Evolutionary conservation across 495 filamentous ascomycete genomes (phyloP).

Genomic region (Hyaloscypha variabilis): DNA sequence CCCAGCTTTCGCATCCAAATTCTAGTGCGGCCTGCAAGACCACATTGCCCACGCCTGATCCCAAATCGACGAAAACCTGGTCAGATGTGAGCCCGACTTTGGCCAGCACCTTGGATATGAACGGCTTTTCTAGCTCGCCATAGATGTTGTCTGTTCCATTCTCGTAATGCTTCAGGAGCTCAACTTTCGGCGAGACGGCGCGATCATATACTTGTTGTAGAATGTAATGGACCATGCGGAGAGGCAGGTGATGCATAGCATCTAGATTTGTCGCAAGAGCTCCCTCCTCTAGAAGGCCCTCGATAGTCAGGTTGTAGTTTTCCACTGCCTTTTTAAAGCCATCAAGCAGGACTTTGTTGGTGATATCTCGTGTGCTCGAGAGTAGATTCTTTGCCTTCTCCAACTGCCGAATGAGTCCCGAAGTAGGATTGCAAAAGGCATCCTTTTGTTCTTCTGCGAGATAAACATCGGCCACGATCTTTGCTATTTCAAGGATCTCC

Average conservation of each 20-base stretch:
- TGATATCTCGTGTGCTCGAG: slow-evolving; percentile 21
- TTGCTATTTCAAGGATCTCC: slow-evolving; percentile 81
- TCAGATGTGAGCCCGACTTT: slow-evolving; percentile 75
- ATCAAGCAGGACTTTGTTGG: slow-evolving; percentile 37
- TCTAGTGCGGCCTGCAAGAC: slow-evolving; percentile 93
- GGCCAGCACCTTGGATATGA: slow-evolving; percentile 76
- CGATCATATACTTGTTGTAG: slow-evolving; percentile 88
- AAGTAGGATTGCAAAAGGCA: slow-evolving; percentile 70
- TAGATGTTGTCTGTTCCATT: slow-evolving; percentile 91
- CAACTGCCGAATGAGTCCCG: slow-evolving; percentile 71
- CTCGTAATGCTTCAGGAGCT: slow-evolving; percentile 78
- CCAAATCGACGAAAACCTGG: slow-evolving; percentile 90
- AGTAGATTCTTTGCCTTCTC: slow-evolving; percentile 55
- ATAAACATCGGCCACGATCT: slow-evolving; percentile 73
- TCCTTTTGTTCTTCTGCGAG: slow-evolving; percentile 66
- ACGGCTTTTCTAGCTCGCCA: slow-evolving; percentile 85
- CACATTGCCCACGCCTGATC: slow-evolving; percentile 94
- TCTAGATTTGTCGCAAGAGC: slow-evolving; percentile 71
- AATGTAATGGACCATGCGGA: slow-evolving; percentile 77
- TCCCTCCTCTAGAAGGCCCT: slow-evolving; percentile 60
- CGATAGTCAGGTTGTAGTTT: slow-evolving; percentile 74
- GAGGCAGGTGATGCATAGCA: slow-evolving; percentile 60
- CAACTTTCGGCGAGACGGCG: slow-evolving; percentile 86
- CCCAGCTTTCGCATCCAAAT: slow-evolving; percentile 92
- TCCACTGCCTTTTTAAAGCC: slow-evolving; percentile 71